Evolutionary conservation across 345 rosid genomes (phyloP).

Genomic region (Arabis alpina): DNA sequence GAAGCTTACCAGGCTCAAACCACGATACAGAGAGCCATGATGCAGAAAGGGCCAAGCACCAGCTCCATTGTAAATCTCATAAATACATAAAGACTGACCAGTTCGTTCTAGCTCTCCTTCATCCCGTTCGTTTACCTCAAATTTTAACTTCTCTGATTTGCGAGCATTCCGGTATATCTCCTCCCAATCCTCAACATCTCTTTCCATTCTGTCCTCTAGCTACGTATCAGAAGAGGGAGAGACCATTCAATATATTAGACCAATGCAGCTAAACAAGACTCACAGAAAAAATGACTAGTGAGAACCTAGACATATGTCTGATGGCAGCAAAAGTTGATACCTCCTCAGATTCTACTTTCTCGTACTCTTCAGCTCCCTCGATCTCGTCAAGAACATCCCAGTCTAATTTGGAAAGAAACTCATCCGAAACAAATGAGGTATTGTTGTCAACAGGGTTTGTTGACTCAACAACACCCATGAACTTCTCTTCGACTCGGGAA

Average conservation of each 20-base stretch:
- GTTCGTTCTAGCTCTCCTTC: slow-evolving; percentile 99
- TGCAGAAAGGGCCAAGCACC: slow-evolving; percentile 98
- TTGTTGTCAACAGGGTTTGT: slow-evolving; percentile 50
- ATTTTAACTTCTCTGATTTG: slow-evolving; percentile 82
- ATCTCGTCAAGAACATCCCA: slow-evolving; percentile 69
- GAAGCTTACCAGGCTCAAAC: slow-evolving; percentile 88
- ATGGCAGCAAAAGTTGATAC: slow-evolving; percentile 57
- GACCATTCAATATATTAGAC: slow-evolving; percentile 32
- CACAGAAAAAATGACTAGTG: slow-evolving; percentile 41
- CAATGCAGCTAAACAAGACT: slow-evolving; percentile 30
- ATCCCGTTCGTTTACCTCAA: slow-evolving; percentile 92
- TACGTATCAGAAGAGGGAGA: slow-evolving; percentile 46
- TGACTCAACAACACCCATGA: slow-evolving; percentile 48
- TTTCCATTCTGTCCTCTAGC: slow-evolving; percentile 91
- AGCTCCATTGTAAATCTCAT: slow-evolving; percentile 84
- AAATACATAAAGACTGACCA: slow-evolving; percentile 91
- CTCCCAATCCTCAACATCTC: slow-evolving; percentile 72
- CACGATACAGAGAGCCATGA: slow-evolving; percentile 94
- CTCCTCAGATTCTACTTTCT: slow-evolving; percentile 84
- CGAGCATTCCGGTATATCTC: slow-evolving; percentile 91
- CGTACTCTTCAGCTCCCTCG: slow-evolving; percentile 71
- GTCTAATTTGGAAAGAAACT: slow-evolving; percentile 66
- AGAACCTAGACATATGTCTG: slow-evolving; percentile 47
- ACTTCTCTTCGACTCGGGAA: slow-evolving; percentile 66
- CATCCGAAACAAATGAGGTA: slow-evolving; percentile 47